Evolutionary conservation across 2,329 filamentous ascomycete genomes (phyloP), one percentile per base, ranked within the genome.

Genomic region (Coniella lustricola): DNA sequence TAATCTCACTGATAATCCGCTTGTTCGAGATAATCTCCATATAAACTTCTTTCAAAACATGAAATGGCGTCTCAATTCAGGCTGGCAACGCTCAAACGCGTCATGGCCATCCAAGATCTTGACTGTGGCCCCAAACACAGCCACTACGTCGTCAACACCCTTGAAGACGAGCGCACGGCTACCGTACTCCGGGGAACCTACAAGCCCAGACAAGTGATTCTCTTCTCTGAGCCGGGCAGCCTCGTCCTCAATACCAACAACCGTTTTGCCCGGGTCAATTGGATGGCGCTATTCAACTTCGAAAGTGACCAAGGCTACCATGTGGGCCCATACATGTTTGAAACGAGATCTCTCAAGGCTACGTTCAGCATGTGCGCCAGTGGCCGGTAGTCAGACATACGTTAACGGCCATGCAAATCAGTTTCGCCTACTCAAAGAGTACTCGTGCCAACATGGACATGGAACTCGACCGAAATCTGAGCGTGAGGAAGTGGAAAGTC

Each of bases 171-270:
- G 3, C 64, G 61, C 60, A 55, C 40, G 2, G 57, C 64, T 1
- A 52, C 63, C 2, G 51, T 54, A 1, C 25, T 32, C 3, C 42
- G 45, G 3, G 47, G 42, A 8, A 34, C 45, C 0, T 58, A 52
- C 50, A 3, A 52, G 14, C 40, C 50, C 2, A 59, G 57, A 36
- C 52, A 65, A n/a, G 43, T 59, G 1, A 58, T 64, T 4, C 50
- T 65, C 16, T 65, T 55, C 35, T 60, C 64, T 43, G 61, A 65
- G 47, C 60, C 63, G 18, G 62, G 65, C 51, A 60, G 58, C 38
- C 62, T 64, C 52, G 41, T 66, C 7, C 62, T 62, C 7, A 39
- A 37, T 8, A 40, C 20, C 7, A 41, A 55, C 25, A 22, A 45
- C n/a, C 47, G 55, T 1, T 60, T 55, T 14, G 31, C 35, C 18